Evolutionary conservation across 495 filamentous ascomycete genomes (phyloP), one percentile per base, ranked within the genome.

Genomic region (Penicillium desertorum): DNA sequence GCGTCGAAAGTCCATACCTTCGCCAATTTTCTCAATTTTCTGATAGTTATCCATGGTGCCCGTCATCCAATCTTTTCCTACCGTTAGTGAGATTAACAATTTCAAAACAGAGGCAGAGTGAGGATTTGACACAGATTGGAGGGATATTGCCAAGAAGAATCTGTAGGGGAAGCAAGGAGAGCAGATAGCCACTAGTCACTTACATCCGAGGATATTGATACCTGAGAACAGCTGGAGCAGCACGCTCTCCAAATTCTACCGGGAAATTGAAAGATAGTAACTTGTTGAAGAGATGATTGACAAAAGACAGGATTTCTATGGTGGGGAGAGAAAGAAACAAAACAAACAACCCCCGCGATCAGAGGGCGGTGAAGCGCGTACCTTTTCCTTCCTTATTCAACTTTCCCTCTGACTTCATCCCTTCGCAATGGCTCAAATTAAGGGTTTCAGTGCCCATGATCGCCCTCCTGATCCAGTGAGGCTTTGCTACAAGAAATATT

Each of bases 21-120:
- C 94, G 65, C 94, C 94, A 74, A 99, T 95, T 79, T 99, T 99
- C 81, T 99, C 94, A 57, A 99, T 88, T 78, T 97, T 97, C 79
- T 98, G 92, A 74, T 99, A 99, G 73, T 97, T 96, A 71, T 99
- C 94, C 94, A 99, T 99, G 62, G 57, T 66, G 66, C 46, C 46
- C 16, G 37, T 14, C 19, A 46, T 49, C 37, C 30, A 17, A 34
- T 54, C 17, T 48, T 59, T 30, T 27, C 37, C 57, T 61, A 30
- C 14, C n/a, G 5, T 23, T 16, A 12, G 20, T 19, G 7, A 30
- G 52, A 37, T 63, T 58, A 65, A 63, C 19, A 41, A 45, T 49
- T 36, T 12, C 20, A 30, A 44, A 47, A 43, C 5, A 61, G 45
- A 9, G 23, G 16, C 25, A 10, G 30, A 56, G 43, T 34, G 36